Conservation (phyloP, 2,329 filamentous ascomycete species). For the Zymoseptoria brevis region DNA sequence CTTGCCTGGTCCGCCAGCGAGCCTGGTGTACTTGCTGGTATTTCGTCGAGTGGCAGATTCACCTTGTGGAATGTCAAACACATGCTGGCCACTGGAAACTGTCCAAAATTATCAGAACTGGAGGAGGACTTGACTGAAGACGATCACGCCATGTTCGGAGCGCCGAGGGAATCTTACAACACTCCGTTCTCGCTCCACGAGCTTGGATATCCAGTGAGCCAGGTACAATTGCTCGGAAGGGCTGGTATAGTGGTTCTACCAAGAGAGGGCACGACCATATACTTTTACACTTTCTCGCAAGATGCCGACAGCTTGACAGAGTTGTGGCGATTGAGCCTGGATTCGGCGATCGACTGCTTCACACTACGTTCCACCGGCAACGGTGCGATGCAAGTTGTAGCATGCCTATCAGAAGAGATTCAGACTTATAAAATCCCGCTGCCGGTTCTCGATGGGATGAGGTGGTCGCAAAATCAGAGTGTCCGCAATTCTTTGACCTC, state of each 20-base stretch:
- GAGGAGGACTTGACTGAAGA: constrained; percentile 9
- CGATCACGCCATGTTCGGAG: constrained; percentile 17
- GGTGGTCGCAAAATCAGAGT: constrained; percentile 8
- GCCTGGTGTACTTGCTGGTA: neutral
- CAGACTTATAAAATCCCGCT: constrained; percentile 15
- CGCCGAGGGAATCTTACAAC: constrained; percentile 11
- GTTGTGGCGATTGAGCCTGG: constrained; percentile 14
- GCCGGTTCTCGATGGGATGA: constrained; percentile 15
- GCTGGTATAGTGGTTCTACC: constrained; percentile 20
- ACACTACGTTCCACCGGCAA: constrained; percentile 6
- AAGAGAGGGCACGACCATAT: constrained; percentile 10
- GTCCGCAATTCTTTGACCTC: neutral
- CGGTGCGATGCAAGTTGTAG: constrained; percentile 7
- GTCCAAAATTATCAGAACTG: neutral
- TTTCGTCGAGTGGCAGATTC: neutral
- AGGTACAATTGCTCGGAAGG: constrained; percentile 17
- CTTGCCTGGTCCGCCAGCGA: constrained; percentile 9
- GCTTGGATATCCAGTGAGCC: constrained; percentile 4
- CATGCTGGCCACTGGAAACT: neutral
- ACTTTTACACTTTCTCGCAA: constrained; percentile 17
- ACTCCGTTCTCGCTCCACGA: constrained; percentile 8
- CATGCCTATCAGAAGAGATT: constrained; percentile 5
- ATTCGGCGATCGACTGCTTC: constrained; percentile 14
- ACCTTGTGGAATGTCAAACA: constrained; percentile 1
- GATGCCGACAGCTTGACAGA: constrained; percentile 12